phyloP scores from a whole-genome alignment of 192 early-diverging fungal species.

The Gigaspora rosea region DNA sequence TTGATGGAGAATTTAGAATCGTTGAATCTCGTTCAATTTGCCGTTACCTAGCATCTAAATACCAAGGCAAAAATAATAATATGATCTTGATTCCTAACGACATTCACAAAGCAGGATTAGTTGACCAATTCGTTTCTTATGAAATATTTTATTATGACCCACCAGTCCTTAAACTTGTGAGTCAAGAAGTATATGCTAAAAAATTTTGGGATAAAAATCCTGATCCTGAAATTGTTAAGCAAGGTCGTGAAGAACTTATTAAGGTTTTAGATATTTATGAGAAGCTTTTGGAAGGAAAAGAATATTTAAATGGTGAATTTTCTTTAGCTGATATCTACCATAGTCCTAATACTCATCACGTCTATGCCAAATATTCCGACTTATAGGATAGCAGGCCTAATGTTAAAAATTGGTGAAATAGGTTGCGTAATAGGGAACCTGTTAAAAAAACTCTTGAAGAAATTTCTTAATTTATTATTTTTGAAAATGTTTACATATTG shows the following conservation, averaged over 20 bases:
- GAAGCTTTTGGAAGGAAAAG: no score
- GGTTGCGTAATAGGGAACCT: no score
- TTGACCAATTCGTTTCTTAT: no score
- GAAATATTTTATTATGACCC: neutral
- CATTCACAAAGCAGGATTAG: constrained; percentile 29
- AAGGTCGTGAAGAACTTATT: neutral
- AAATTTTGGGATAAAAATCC: neutral
- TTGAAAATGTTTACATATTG: no score
- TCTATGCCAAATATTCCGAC: neutral
- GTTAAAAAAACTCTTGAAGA: no score
- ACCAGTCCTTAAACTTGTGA: neutral
- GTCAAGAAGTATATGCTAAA: constrained; percentile 6
- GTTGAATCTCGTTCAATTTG: constrained; percentile 45
- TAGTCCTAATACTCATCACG: constrained; percentile 12
- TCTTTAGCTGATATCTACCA: constrained; percentile 33
- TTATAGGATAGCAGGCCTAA: no score
- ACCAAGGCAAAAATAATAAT: constrained; percentile 27
- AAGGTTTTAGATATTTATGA: constrained; percentile 17
- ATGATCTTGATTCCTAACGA: constrained; percentile 36
- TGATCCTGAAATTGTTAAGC: constrained; percentile 12
- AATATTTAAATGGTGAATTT: no score
- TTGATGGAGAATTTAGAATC: constrained; percentile 38
- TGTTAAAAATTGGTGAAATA: no score
- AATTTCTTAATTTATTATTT: no score
- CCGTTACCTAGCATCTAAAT: constrained; percentile 39